Evolutionary conservation across 2,329 filamentous ascomycete genomes (phyloP), one percentile per base, ranked within the genome.

Genomic region (Colletotrichum zoysiae): DNA sequence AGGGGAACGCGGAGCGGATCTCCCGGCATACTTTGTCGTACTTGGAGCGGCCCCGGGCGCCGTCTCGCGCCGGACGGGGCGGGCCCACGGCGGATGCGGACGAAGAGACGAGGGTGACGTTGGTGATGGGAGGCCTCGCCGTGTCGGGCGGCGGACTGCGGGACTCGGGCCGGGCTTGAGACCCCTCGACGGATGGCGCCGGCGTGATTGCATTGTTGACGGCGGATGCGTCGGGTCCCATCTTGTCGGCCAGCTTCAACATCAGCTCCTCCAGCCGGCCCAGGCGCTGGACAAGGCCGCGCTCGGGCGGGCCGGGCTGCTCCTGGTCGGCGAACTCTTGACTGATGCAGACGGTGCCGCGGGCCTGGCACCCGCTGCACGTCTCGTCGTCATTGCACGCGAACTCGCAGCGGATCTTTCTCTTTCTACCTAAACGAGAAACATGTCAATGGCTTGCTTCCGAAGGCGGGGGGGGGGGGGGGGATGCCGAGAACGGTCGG

Each of bases 351-450:
- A 74, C 73, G 0, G 81, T 79, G 1, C 82, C 80, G 0, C 87
- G 83, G 8, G 83, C 77, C 26, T 79, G 77, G 73, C 87, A 90
- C 2, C 81, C 82, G 40, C 82, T 77, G 69, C 87, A 89, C 2
- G 83, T 74, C 4, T 78, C 68, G 6, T 84, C 81, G 3, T 78
- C 74, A 5, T 81, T 76, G 4, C 80, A 76, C 14, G 79, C 77
- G 70, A 86, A 85, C 20, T 81, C 83, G 75, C 88, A 90, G 2
- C 82, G 80, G 6, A 85, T 82, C 78, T 90, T 90, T 33, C 87
- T 83, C 62, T 85, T 82, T 26, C 70, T 59, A 55, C 70, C 70
- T 72, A 61, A 11, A n/a, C 30, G 33, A 16, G 51, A 16, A 5
- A 7, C 5, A 16, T 23, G 58, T 71, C 38, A 71, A 65, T 20